Percentiles rank a stretch among this genome's conserved stretches.
Evolutionary conservation across 2,329 filamentous ascomycete genomes (phyloP).

Genomic region (Penicillium verrucosum): DNA sequence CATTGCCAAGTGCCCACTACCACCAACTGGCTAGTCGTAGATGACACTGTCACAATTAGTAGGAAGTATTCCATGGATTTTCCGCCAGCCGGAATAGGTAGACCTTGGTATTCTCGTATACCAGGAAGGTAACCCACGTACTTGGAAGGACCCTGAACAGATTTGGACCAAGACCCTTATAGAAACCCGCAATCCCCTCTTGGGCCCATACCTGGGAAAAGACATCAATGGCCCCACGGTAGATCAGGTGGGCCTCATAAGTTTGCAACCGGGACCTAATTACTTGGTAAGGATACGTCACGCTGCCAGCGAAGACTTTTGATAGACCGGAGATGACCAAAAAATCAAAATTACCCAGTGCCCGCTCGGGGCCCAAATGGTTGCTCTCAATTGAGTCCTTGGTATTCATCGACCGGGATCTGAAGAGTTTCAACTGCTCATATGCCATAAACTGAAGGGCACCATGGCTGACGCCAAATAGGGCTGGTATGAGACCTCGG

Average conservation of each 20-base stretch:
- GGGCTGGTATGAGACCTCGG: conserved; percentile 74
- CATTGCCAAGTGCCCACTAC: too few relatives aligned
- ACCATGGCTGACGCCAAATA: conserved; percentile 86
- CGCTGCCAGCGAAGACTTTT: conserved; percentile 84
- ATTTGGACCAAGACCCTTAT: conserved; percentile 84
- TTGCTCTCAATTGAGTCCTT: conserved; percentile 26
- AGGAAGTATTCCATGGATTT: neutral
- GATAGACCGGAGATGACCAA: conserved; percentile 74
- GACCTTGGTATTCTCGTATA: conserved; percentile 89
- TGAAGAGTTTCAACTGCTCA: conserved; percentile 67
- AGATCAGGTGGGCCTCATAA: conserved; percentile 73
- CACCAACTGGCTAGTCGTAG: too few relatives aligned
- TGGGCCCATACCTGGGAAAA: conserved; percentile 69
- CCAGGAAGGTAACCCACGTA: conserved; percentile 93
- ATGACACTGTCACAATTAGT: neutral
- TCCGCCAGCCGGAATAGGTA: conserved; percentile 55
- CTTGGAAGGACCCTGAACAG: conserved; percentile 88
- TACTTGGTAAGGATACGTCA: conserved; percentile 94
- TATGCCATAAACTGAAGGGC: conserved; percentile 96
- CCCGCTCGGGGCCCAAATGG: conserved; percentile 22
- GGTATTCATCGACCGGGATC: conserved; percentile 41
- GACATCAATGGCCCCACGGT: conserved; percentile 71
- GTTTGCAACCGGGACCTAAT: conserved; percentile 84
- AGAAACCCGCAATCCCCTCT: conserved; percentile 81
- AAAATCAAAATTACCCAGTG: conserved; percentile 70